Evolutionary conservation across 2,329 filamentous ascomycete species (phyloP).

Genomic region (Microascus cirrosus): DNA sequence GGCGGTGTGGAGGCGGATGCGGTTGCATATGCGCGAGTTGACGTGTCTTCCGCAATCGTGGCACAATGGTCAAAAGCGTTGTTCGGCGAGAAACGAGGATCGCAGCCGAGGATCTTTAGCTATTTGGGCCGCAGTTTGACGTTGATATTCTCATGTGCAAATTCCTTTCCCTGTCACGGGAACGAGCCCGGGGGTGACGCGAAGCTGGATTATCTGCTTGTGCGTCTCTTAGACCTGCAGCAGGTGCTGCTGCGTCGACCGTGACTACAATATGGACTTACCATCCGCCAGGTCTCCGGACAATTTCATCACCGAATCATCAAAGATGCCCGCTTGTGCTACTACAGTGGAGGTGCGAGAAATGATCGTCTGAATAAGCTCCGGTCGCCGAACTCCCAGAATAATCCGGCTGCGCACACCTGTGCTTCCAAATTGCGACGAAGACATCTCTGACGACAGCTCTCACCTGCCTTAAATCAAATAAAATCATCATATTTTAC

Average conservation of each 20-base stretch:
- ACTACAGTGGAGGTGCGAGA: too few relatives aligned
- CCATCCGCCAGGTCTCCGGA: not conserved
- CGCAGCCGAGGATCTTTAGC: not conserved
- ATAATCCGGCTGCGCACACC: too few relatives aligned
- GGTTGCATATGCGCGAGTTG: not conserved
- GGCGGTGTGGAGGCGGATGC: not conserved
- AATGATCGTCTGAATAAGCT: too few relatives aligned
- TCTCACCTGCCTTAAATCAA: too few relatives aligned
- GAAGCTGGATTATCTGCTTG: too few relatives aligned
- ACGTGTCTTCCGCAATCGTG: not conserved
- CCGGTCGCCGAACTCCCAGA: too few relatives aligned
- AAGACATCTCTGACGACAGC: too few relatives aligned
- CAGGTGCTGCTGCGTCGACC: not conserved
- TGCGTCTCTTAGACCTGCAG: not conserved
- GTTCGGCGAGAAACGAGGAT: not conserved
- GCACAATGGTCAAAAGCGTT: not conserved
- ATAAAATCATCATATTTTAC: too few relatives aligned
- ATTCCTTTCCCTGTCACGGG: not conserved
- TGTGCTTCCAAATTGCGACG: too few relatives aligned
- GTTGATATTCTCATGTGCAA: not conserved
- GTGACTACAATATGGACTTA: not conserved
- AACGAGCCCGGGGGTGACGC: too few relatives aligned
- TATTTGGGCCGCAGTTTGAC: too few relatives aligned
- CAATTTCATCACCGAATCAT: not conserved
- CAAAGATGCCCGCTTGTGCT: too few relatives aligned